Conservation (phyloP, 768 basidiomycete species). For the Russula abietina region DNA sequence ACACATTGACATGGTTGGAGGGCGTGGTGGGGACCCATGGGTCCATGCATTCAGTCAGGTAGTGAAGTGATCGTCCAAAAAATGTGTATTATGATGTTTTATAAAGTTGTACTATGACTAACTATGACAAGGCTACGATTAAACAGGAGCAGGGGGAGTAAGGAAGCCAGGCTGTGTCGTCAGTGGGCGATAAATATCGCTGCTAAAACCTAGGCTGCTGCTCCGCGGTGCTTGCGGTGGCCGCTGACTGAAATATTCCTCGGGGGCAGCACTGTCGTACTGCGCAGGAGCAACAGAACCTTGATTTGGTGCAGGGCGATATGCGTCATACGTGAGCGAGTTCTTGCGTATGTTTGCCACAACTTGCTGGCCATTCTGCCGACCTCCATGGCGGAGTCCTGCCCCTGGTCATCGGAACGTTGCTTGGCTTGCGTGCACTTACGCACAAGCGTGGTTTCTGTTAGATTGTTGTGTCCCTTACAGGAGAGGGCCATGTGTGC, state of each 20-base stretch:
- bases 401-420: conserved; percentile 37
- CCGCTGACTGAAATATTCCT: conserved; percentile 12
- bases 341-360: conserved; percentile 52
- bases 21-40: too few species aligned
- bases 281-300: background rate
- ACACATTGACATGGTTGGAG: too few species aligned
- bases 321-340: conserved; percentile 35
- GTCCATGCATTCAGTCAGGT: too few species aligned
- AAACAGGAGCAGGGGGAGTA: too few species aligned
- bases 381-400: conserved; percentile 20
- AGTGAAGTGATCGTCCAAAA: too few species aligned
- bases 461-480: conserved; percentile 72
- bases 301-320: background rate
- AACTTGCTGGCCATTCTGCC: conserved; percentile 38
- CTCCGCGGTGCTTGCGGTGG: conserved; percentile 9
- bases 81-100: too few species aligned
- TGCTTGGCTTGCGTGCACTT: conserved; percentile 70
- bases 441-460: conserved; percentile 74
- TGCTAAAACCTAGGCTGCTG: background rate
- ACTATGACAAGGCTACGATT: too few species aligned
- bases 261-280: background rate
- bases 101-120: too few species aligned
- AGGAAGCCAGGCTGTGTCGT: background rate
- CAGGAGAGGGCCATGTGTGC: conserved; percentile 62
- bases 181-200: background rate